These are phyloP conservation scores for Alternaria burnsii DNA, from an alignment of 2,329 filamentous ascomycete genomes.

Conservation along the genomic window DNA sequence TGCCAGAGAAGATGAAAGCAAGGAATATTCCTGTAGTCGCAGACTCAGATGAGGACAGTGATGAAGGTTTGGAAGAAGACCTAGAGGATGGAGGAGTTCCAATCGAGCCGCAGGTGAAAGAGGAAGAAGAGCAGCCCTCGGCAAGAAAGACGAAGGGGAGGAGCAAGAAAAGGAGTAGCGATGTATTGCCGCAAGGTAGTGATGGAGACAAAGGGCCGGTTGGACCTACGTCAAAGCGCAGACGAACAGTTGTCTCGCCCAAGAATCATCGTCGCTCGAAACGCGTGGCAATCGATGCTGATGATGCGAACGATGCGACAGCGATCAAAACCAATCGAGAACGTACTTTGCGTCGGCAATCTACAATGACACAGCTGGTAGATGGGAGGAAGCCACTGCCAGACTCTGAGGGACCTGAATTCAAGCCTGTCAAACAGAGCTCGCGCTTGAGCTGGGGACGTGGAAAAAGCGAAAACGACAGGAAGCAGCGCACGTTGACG, in stretches of 20 bases:
- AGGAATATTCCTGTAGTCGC: conserved; percentile 13
- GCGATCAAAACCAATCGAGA: conserved; percentile 5
- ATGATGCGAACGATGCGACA: conserved; percentile 9
- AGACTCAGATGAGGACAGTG: conserved; percentile 26
- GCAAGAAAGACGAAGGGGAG: conserved; percentile 7
- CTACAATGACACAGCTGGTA: conserved; percentile 48
- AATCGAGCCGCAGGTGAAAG: neutral
- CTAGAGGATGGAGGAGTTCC: conserved; percentile 3
- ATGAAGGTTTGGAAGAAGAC: conserved; percentile 16
- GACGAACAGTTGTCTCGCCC: conserved; percentile 13
- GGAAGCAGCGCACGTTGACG: conserved; percentile 44
- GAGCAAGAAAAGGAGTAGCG: conserved; percentile 30
- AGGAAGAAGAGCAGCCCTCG: conserved; percentile 4
- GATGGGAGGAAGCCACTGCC: conserved; percentile 34
- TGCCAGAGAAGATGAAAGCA: conserved; percentile 39
- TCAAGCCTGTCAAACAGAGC: conserved; percentile 31
- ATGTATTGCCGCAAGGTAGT: conserved; percentile 11
- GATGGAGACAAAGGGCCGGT: conserved; percentile 16
- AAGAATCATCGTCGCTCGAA: conserved; percentile 13
- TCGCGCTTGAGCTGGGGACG: conserved; percentile 32
- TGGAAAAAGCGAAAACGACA: conserved; percentile 23
- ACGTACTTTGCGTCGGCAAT: conserved; percentile 38
- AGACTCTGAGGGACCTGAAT: conserved; percentile 33
- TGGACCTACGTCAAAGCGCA: conserved; percentile 29
- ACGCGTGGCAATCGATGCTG: conserved; percentile 6